A percentile compares a stretch with the other conserved stretches of the same genome.
Evolutionary conservation across 2,329 filamentous ascomycete species (phyloP).

Genomic region (Scleromitrula shiraiana): DNA sequence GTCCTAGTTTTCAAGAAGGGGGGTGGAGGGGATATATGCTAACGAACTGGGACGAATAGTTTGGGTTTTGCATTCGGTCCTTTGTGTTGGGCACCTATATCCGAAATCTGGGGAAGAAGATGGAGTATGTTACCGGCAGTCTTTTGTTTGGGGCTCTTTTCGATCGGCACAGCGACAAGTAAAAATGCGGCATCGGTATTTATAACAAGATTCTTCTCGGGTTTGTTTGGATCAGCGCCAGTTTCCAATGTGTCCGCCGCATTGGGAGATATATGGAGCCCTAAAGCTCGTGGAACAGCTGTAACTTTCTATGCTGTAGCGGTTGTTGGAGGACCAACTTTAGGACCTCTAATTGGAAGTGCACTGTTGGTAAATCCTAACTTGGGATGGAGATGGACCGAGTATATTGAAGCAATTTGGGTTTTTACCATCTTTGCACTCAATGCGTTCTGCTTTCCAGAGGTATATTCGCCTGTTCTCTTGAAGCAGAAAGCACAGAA

Average conservation of each 20-base stretch:
- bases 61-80: constrained; percentile 42
- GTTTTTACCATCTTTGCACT: constrained; percentile 36
- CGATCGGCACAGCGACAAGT: constrained; percentile 49
- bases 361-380: constrained; percentile 30
- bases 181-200: constrained; percentile 52
- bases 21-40: not conserved
- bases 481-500: constrained; percentile 30
- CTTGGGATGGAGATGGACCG: constrained; percentile 32
- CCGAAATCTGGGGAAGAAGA: constrained; percentile 53
- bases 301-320: constrained; percentile 54
- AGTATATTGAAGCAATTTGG: constrained; percentile 33
- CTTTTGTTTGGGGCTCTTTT: constrained; percentile 51
- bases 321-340: constrained; percentile 10
- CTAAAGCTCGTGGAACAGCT: constrained; percentile 46
- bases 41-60: constrained; percentile 10
- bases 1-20: too few species aligned
- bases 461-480: constrained; percentile 41
- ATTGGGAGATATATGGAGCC: constrained; percentile 52
- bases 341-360: constrained; percentile 32
- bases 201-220: constrained; percentile 58
- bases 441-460: constrained; percentile 34
- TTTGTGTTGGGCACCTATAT: constrained; percentile 56
- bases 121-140: constrained; percentile 51
- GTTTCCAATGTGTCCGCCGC: constrained; percentile 55
- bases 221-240: constrained; percentile 53